phyloP scores from a whole-genome alignment of 208 protist genomes.

The Trypanosoma platydactyli region DNA sequence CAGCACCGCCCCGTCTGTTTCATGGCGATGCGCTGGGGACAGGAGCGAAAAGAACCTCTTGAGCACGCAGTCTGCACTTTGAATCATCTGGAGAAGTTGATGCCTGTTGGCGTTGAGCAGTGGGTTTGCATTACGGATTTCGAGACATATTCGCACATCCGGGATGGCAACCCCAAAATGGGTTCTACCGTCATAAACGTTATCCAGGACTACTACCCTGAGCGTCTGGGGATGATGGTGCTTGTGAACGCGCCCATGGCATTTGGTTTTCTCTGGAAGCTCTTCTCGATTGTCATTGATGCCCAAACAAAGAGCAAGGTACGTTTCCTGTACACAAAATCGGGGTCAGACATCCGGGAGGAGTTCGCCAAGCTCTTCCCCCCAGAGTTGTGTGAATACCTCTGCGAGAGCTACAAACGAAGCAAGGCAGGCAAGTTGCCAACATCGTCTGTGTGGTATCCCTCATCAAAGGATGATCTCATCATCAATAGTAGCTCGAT shows the following conservation, averaged over 20 bases:
- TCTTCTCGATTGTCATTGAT: conserved; percentile 73
- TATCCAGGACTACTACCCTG: conserved; percentile 84
- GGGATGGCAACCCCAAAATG: conserved; percentile 71
- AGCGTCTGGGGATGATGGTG: conserved; percentile 82
- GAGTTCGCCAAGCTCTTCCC: conserved; percentile 72
- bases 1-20: conserved; percentile 76
- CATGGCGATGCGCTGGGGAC: conserved; percentile 85
- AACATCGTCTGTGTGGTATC: conserved; percentile 56
- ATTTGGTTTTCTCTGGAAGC: conserved; percentile 79
- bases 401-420: conserved; percentile 71
- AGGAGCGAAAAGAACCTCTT: conserved; percentile 71
- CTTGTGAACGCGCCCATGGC: conserved; percentile 77
- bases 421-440: conserved; percentile 59
- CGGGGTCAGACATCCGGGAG: conserved; percentile 52
- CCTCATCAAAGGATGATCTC: neutral
- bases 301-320: conserved; percentile 79
- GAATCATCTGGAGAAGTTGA: conserved; percentile 68
- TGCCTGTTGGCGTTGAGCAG: conserved; percentile 85
- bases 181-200: conserved; percentile 53
- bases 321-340: conserved; percentile 73
- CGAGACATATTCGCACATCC: conserved; percentile 77
- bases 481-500: neutral
- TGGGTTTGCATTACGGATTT: conserved; percentile 88
- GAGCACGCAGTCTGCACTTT: conserved; percentile 67
- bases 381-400: conserved; percentile 43